phyloP scores from a whole-genome alignment of 768 basidiomycete species.

The Ramaria rubella region DNA sequence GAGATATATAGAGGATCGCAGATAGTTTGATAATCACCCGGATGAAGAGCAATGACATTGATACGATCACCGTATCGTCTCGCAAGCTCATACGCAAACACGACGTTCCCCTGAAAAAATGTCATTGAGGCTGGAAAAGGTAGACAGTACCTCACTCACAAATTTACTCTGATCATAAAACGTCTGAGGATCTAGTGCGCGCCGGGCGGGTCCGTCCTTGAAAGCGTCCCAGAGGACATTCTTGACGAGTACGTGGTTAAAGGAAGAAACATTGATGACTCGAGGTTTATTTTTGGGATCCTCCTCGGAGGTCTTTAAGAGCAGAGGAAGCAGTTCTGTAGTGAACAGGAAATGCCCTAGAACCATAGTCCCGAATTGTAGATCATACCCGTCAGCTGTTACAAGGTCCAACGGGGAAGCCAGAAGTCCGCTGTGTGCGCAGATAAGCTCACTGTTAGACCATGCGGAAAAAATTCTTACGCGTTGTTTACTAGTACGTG shows the following conservation, averaged over 20 bases:
- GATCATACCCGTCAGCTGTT: not conserved
- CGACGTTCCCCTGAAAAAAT: conserved; percentile 34
- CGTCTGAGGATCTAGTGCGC: conserved; percentile 12
- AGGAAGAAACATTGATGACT: conserved; percentile 42
- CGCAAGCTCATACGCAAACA: conserved; percentile 40
- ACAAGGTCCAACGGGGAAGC: not conserved
- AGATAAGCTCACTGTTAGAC: not conserved
- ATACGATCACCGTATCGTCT: conserved; percentile 40
- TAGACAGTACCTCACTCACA: conserved; percentile 27
- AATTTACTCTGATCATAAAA: conserved; percentile 40
- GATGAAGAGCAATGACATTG: conserved; percentile 42
- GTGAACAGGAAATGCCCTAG: conserved; percentile 59
- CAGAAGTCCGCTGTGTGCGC: conserved; percentile 10
- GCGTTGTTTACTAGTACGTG: conserved; percentile 47
- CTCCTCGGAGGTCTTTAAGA: conserved; percentile 34
- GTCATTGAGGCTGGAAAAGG: not conserved
- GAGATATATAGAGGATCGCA: no score
- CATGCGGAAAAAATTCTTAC: conserved; percentile 23
- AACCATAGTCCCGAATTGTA: conserved; percentile 48
- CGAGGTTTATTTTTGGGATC: conserved; percentile 38
- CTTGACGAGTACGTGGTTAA: conserved; percentile 23
- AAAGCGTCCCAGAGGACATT: conserved; percentile 36
- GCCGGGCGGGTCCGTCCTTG: conserved; percentile 29
- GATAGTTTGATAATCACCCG: no score
- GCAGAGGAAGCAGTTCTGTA: conserved; percentile 41